Conservation (phyloP, 2,329 filamentous ascomycete species). For the Hysterium pulicare region DNA sequence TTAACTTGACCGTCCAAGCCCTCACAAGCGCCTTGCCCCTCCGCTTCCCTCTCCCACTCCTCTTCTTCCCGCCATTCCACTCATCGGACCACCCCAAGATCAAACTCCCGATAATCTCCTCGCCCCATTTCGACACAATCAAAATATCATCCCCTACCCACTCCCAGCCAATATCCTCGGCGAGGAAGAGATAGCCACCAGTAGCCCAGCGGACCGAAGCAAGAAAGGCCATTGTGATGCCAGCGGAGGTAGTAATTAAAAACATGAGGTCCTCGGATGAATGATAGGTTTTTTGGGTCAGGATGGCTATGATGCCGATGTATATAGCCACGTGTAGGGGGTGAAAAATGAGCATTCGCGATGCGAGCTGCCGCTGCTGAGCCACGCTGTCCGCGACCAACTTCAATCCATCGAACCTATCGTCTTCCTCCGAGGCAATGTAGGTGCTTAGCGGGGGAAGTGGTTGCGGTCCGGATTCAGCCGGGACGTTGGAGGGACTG, state of each 20-base stretch:
- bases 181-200: constrained; percentile 59
- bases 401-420: constrained; percentile 65
- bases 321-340: constrained; percentile 37
- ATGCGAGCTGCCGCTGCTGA: constrained; percentile 71
- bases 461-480: constrained; percentile 17
- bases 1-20: constrained; percentile 74
- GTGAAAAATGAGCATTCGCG: constrained; percentile 51
- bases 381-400: constrained; percentile 79
- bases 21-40: constrained; percentile 69
- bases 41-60: constrained; percentile 42
- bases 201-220: constrained; percentile 59
- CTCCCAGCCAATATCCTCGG: constrained; percentile 59
- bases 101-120: constrained; percentile 67
- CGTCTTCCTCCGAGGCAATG: constrained; percentile 47
- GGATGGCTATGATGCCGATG: constrained; percentile 37
- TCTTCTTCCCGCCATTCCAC: constrained; percentile 41
- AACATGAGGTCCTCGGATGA: constrained; percentile 51
- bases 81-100: constrained; percentile 63
- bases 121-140: constrained; percentile 65
- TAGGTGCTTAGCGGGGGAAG: constrained; percentile 65
- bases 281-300: constrained; percentile 40
- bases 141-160: constrained; percentile 55
- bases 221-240: constrained; percentile 62
- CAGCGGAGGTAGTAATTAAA: constrained; percentile 56
- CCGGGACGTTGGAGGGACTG: constrained; percentile 29